Conservation (phyloP, 192 early-diverging fungal genomes). For the Mortierella antarctica region DNA sequence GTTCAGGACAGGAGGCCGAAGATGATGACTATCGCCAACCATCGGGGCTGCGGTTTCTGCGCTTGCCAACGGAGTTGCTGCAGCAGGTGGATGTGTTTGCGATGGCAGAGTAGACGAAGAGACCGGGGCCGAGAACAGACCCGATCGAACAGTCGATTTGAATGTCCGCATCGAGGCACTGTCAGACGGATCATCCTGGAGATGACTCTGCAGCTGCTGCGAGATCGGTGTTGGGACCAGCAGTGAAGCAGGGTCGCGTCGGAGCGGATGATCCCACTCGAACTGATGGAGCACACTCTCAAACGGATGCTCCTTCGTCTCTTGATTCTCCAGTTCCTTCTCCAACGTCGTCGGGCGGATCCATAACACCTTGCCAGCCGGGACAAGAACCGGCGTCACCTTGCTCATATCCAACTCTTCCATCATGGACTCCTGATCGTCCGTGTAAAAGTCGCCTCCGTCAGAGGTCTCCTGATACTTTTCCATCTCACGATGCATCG, state of each 20-base stretch:
- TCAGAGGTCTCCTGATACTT: constrained; percentile 25
- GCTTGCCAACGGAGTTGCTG: background rate
- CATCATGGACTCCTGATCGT: background rate
- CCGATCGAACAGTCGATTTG: constrained; percentile 36
- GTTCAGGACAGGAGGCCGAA: background rate
- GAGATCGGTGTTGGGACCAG: constrained; percentile 24
- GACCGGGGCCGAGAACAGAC: constrained; percentile 6
- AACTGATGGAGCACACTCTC: constrained; percentile 40
- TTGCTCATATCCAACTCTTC: constrained; percentile 12
- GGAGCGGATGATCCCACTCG: constrained; percentile 45
- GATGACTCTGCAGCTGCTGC: constrained; percentile 13
- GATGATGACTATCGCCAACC: background rate
- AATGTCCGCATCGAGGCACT: constrained; percentile 32
- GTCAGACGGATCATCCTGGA: constrained; percentile 25
- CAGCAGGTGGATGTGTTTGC: background rate
- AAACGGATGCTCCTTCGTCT: constrained; percentile 34
- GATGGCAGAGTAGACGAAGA: background rate
- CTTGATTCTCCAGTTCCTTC: constrained; percentile 47
- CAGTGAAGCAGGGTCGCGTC: constrained; percentile 9
- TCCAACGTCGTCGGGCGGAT: constrained; percentile 47
- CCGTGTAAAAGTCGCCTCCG: constrained; percentile 12
- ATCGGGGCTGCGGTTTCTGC: background rate
- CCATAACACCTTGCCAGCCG: constrained; percentile 60
- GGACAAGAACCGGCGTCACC: constrained; percentile 47
- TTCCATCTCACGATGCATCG: constrained; percentile 39